These are phyloP conservation scores for Coelastrella sp. DNA, from an alignment of 139 green algal species.

Conservation along the genomic window DNA sequence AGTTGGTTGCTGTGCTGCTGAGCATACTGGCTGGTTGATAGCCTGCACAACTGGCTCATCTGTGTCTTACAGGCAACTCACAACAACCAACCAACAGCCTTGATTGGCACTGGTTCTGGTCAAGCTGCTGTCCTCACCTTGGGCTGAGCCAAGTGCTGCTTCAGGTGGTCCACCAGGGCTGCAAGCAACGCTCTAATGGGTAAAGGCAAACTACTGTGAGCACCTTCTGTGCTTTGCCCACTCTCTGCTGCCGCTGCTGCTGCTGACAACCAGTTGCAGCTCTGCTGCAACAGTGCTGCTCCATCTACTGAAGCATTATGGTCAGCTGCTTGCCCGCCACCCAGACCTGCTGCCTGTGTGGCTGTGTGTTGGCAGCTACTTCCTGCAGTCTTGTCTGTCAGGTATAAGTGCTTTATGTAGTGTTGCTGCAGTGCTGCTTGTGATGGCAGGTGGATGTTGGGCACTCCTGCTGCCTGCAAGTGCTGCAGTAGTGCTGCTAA, in stretches of 20 bases:
- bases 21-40: too few relatives aligned
- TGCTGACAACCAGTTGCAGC: conserved; percentile 22
- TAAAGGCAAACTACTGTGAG: neutral
- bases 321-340: too few relatives aligned
- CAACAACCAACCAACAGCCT: too few relatives aligned
- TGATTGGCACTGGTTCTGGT: too few relatives aligned
- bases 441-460: neutral
- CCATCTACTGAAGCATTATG: neutral
- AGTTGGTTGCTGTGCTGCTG: too few relatives aligned
- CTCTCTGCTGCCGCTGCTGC: conserved; percentile 1
- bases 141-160: neutral
- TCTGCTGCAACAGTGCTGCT: neutral
- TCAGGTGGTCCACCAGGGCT: conserved; percentile 12
- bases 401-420: neutral
- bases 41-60: too few relatives aligned
- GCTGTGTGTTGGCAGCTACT: neutral
- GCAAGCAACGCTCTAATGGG: neutral
- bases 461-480: conserved; percentile 19
- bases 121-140: neutral
- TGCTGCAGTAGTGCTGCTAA: conserved; percentile 28
- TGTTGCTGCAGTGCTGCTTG: conserved; percentile 12
- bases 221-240: neutral
- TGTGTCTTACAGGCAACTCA: too few relatives aligned
- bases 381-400: neutral
- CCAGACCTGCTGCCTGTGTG: neutral